Evolutionary conservation across 768 basidiomycete species (phyloP).

Genomic region (Exidia glandulosa): DNA sequence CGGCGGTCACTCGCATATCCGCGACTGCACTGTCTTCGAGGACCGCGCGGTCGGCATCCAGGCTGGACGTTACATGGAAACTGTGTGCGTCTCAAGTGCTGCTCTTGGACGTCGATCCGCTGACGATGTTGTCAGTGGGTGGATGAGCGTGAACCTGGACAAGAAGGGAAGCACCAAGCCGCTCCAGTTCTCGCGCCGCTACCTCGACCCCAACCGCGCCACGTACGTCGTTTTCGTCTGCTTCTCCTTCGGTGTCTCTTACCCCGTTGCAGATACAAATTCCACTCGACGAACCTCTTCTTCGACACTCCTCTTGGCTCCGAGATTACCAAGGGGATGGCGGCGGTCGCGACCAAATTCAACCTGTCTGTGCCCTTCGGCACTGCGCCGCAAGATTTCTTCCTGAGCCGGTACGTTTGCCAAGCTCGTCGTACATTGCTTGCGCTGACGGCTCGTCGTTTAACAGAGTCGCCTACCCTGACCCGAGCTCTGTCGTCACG

Average conservation of each 20-base stretch:
- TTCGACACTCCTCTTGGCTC: conserved; percentile 55
- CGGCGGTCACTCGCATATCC: conserved; percentile 72
- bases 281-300: conserved; percentile 22
- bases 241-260: background rate
- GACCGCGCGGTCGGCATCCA: conserved; percentile 69
- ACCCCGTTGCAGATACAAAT: background rate
- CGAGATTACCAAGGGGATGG: conserved; percentile 44
- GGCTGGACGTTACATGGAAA: conserved; percentile 91
- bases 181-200: conserved; percentile 57
- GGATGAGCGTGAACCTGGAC: conserved; percentile 38
- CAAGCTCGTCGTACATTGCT: background rate
- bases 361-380: conserved; percentile 58
- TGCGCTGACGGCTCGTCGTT: conserved; percentile 4
- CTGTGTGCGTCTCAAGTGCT: conserved; percentile 44
- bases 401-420: conserved; percentile 38
- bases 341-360: conserved; percentile 41
- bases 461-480: conserved; percentile 49
- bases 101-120: background rate
- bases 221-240: conserved; percentile 48
- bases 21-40: conserved; percentile 68
- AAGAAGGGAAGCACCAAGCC: conserved; percentile 19
- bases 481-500: conserved; percentile 47
- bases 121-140: background rate
- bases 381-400: conserved; percentile 66
- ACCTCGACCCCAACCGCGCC: conserved; percentile 70